phyloP scores from a whole-genome alignment of 257 asterid genomes.

The Anisodus tanguticus region DNA sequence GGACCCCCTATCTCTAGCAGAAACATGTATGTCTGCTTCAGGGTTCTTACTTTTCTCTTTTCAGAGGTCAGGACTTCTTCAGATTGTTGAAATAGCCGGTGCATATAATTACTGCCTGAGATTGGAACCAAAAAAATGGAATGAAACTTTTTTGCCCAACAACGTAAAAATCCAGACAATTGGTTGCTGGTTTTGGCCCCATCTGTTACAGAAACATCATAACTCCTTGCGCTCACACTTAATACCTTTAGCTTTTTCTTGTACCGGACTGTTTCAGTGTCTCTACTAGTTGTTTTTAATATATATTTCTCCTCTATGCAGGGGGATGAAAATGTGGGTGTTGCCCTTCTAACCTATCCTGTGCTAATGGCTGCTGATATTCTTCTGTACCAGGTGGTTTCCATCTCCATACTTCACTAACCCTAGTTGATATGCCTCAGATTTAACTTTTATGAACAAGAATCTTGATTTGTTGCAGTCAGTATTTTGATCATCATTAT shows the following conservation, averaged over 20 bases:
- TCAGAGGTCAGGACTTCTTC: not conserved
- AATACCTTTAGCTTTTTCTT: not conserved
- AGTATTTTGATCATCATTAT: constrained; percentile 16
- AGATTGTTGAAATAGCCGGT: constrained; percentile 6
- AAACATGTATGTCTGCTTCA: not conserved
- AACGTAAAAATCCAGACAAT: not conserved
- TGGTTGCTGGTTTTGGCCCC: constrained; percentile 23
- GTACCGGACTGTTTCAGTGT: not conserved
- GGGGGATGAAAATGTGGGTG: constrained; percentile 99
- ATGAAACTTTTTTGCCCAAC: not conserved
- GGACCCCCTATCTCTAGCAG: constrained; percentile 13
- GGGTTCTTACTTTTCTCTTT: constrained; percentile 2
- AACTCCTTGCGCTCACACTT: not conserved
- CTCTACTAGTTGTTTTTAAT: not conserved
- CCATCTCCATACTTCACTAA: constrained; percentile 25
- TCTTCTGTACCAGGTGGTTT: constrained; percentile 82
- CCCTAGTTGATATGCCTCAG: not conserved
- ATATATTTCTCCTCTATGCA: constrained; percentile 36
- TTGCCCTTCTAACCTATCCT: constrained; percentile 89
- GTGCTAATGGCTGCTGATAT: constrained; percentile 98
- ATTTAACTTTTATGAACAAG: not conserved
- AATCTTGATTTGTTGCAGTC: not conserved
- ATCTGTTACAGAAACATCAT: not conserved
- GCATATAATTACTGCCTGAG: not conserved
- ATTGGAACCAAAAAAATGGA: not conserved